Evolutionary conservation across 164 flowering plant species (phyloP), one percentile per base, ranked within the genome.

Genomic region (Dillenia turbinata): DNA sequence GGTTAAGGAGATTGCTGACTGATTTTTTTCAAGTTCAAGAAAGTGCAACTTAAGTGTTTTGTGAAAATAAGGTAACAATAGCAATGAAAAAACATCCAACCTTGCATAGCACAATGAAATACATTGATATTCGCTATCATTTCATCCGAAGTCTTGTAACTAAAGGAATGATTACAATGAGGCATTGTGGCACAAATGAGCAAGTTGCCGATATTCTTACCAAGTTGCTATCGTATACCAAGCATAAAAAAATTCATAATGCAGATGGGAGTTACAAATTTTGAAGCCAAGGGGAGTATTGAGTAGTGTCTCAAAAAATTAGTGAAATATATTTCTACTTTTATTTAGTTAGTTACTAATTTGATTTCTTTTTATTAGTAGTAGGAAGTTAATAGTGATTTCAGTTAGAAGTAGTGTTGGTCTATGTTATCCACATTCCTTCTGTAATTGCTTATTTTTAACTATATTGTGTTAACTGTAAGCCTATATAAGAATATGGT

Each of bases 21-120:
- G 75, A 71, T 26, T 13, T 75, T 3, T 14, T 47, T 6, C 33
- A 13, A 11, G 24, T 8, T 15, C 73, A 69, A 59, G 26, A 7
- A 14, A 44, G 2, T 0, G 48, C 62, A 11, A 70, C 62, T 8
- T 2, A 2, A 0, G 51, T 71, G 1, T 26, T 9, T 44, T 69
- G 69, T 64, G 69, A 74, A 44, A 74, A 71, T 60, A 60, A 22
- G 8, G 43, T 70, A 12, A 60, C 69, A 1, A 50, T 74, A 8
- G 52, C 59, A 12, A 54, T 74, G 51, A 33, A 69, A 9, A 58
- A 49, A 40, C 73, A 73, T 44, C 73, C 57, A 13, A 59, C 57
- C 12, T 57, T 51, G 16, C 74, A 74, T 54, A 64, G 12, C 2
- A 3, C 71, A 4, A 65, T 57, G 10, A 71, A 77, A 24, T 75